Evolutionary conservation across 768 basidiomycete genomes (phyloP), one percentile per base, ranked within the genome.

Genomic region (Boletus tylopilopsis): DNA sequence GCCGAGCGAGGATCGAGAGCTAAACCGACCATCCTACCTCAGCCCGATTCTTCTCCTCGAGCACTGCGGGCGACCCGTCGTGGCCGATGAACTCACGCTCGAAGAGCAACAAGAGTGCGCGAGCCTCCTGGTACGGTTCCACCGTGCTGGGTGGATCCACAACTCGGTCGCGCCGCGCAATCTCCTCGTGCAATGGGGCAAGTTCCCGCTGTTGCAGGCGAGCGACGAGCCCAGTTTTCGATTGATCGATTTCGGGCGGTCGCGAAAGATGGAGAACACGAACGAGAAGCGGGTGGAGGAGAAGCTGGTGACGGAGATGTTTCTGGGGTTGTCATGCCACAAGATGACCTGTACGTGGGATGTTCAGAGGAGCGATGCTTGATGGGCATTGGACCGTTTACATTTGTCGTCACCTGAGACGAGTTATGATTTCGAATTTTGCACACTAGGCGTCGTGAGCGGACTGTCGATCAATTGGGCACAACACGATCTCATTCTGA

Each of bases 161-260:
- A 63, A 69, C 39, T 80, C 77, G 0, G 50, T 73, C 29, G 70
- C 63, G 49, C 43, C 56, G 5, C 72, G 74, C 24, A 80, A 80
- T 54, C 64, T 78, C 40, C 59, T 79, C 27, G 57, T 69, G n/a
- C 77, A 79, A 46, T 58, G 58, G 0, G 76, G 77, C 8, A 50
- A 53, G 16, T 61, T 50, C 18, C 65, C 56, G 27, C 10, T 54
- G 25, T 11, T 50, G 6, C 45, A 60, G 18, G 0, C 30, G 4
- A 0, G 0, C 1, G 16, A 59, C 8, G 53, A 63, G 49, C 29
- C n/a, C 23, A 68, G 73, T 40, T 80, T 77, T 56, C 71, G 78
- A 19, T 43, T 80, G 51, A 77, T 80, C 44, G 78, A 80, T 56
- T 78, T 79, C 32, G 79, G 79, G 12, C 68, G 77, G 45, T 66